Percentiles rank a stretch among this genome's conserved stretches.
Conservation (phyloP, 176 grass and related monocot genomes). For the Calamus simplicifolius region DNA sequence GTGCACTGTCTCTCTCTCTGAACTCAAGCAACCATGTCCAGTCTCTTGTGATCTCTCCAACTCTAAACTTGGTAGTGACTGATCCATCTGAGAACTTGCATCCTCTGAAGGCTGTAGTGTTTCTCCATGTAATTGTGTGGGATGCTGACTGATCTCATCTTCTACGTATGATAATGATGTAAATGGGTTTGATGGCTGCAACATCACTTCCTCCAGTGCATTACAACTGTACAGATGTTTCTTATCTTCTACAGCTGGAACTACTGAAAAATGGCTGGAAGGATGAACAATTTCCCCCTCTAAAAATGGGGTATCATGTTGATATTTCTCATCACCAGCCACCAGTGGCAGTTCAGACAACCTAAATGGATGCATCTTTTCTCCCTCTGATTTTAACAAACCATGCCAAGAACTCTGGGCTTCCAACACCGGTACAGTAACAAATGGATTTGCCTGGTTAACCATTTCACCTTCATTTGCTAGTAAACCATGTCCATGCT, state of each 20-base stretch:
- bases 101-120: neutral
- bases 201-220: neutral
- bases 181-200: conserved; percentile 8
- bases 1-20: conserved; percentile 24
- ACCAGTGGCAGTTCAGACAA: neutral
- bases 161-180: conserved; percentile 14
- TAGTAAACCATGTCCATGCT: conserved; percentile 1
- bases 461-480: conserved; percentile 6
- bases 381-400: conserved; percentile 16
- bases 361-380: conserved; percentile 12
- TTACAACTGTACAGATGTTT: conserved; percentile 11
- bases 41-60: conserved; percentile 25
- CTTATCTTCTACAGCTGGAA: conserved; percentile 22
- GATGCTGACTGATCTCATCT: conserved; percentile 15
- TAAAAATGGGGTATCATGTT: conserved; percentile 11
- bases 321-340: neutral
- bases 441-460: conserved; percentile 9
- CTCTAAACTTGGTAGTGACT: conserved; percentile 3
- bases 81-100: neutral
- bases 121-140: conserved; percentile 5
- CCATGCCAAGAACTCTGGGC: neutral
- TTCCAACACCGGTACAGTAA: conserved; percentile 9
- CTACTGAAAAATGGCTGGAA: neutral
- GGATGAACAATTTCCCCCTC: conserved; percentile 16
- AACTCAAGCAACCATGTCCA: conserved; percentile 17